phyloP scores from a whole-genome alignment of 495 filamentous ascomycete genomes.

The Penicillium simplicissimum region DNA sequence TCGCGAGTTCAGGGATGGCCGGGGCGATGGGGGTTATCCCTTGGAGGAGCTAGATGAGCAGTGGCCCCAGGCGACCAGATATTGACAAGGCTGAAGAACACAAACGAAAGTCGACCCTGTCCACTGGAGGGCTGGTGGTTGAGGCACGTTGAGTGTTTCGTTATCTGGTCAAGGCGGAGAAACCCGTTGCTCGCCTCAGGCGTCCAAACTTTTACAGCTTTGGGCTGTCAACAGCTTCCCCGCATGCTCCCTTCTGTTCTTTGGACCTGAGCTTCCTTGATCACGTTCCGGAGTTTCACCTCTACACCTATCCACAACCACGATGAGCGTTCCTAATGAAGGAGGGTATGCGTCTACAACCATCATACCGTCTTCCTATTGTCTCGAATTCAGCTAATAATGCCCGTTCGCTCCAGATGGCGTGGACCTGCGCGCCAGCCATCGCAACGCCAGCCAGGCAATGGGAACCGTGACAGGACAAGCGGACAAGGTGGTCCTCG shows the following conservation, averaged over 20 bases:
- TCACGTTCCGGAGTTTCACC: background rate
- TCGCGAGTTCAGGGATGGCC: constrained; percentile 20
- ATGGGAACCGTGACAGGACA: constrained; percentile 27
- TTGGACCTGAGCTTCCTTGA: background rate
- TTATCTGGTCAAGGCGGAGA: constrained; percentile 35
- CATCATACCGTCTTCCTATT: background rate
- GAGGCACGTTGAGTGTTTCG: constrained; percentile 15
- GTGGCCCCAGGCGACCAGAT: background rate
- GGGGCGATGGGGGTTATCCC: background rate
- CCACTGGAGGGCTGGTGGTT: constrained; percentile 9
- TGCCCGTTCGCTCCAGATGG: constrained; percentile 33
- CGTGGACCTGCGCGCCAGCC: constrained; percentile 47
- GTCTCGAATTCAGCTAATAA: constrained; percentile 10
- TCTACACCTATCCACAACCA: constrained; percentile 10
- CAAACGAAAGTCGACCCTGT: constrained; percentile 7
- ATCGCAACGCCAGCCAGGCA: constrained; percentile 39
- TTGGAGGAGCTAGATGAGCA: background rate
- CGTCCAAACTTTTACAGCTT: constrained; percentile 11
- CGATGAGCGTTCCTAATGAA: constrained; percentile 41
- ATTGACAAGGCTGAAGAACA: background rate
- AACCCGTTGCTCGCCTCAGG: constrained; percentile 24
- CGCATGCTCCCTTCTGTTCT: constrained; percentile 17
- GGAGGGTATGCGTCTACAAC: constrained; percentile 32
- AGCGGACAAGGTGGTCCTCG: constrained; percentile 37
- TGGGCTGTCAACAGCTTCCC: constrained; percentile 25